These are phyloP conservation scores for Malassezia nana DNA, from an alignment of 1,284 basidiomycete genomes.

Conservation along the genomic window DNA sequence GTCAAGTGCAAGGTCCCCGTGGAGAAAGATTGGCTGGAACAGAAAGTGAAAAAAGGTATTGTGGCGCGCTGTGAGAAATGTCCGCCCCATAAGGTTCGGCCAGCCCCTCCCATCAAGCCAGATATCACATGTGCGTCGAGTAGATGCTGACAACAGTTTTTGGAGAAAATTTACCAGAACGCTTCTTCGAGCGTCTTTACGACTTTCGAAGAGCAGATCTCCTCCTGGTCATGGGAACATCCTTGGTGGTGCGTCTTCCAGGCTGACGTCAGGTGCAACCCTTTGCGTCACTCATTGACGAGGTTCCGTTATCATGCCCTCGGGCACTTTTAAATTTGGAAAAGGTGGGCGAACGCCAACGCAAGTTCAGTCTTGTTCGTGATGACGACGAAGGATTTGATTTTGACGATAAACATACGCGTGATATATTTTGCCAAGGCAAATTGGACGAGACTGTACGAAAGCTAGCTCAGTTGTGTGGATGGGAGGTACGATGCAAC, in stretches of 20 bases:
- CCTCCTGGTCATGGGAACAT: conserved; percentile 84
- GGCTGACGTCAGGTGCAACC: conserved; percentile 50
- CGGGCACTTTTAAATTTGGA: conserved; percentile 55
- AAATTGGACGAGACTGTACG: conserved; percentile 33
- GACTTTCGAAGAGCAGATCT: conserved; percentile 61
- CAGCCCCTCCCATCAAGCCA: conserved; percentile 38
- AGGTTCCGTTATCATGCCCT: conserved; percentile 50
- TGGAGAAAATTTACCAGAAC: conserved; percentile 39
- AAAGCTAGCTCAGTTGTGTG: conserved; percentile 25
- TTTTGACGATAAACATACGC: conserved; percentile 24
- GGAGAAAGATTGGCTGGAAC: conserved; percentile 29
- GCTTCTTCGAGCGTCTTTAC: conserved; percentile 38
- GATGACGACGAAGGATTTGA: conserved; percentile 40
- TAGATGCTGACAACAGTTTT: conserved; percentile 22
- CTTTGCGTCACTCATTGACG: conserved; percentile 53
- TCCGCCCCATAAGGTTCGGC: conserved; percentile 16
- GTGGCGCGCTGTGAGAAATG: conserved; percentile 32
- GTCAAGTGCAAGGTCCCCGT: conserved; percentile 29
- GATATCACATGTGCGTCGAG: conserved; percentile 39
- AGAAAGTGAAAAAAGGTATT: conserved; percentile 25
- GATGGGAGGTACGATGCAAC: conserved; percentile 22
- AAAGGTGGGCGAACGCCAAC: conserved; percentile 52
- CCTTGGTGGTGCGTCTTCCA: conserved; percentile 54
- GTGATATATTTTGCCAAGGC: conserved; percentile 37
- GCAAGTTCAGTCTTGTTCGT: conserved; percentile 22